Base-by-base conservation (phyloP, 257 asterid species). In the Scutellaria galericulata region DNA sequence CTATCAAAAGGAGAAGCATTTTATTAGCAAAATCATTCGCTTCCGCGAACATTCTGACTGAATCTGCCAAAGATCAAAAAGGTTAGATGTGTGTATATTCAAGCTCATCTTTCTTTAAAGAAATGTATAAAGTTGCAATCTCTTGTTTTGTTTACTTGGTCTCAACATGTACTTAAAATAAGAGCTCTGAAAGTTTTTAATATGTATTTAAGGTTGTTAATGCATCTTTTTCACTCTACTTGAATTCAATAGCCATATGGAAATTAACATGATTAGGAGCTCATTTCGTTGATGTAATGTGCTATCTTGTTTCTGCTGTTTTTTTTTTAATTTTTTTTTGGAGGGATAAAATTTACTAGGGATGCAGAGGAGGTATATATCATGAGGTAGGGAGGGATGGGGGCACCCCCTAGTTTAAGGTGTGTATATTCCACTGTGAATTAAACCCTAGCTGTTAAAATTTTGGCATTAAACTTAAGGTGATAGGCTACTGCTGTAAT, bases 41-140 rank as follows among this genome's bases (percentile, higher is more conserved):
- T 84, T 86, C 74, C 89, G 91, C 0, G 93, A 81, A 64, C 97
- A 93, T 70, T 85, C 86, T 62, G 97, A 90, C 77, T 93, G 86
- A 90, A 64, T 78, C 73, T 68, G 68, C 40, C 48, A 48, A 52
- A 57, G 31, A 70, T 63, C 20, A 10, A 39, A 39, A 44, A 75
- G 85, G 89, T 83, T 66, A 83, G 80, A 70, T 73, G 18, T 48
- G 14, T 40, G 40, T 48, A 20, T 40, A 46, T 69, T 9, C 13
- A 9, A 53, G 41, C 27, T 20, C 31, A 37, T 31, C 52, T 20
- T 63, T 63, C 3, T 20, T 31, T 52, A 9, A 12, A 9, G 9
- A 18, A 27, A 3, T 27, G 6, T 47, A 3, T 61, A 41, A 48
- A 54, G 3, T 41, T 7, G 37, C 40, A 41, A 48, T 5, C 8